Evolutionary conservation across 1,284 basidiomycete species (phyloP), one percentile per base, ranked within the genome.

Genomic region (Ustilago crameri): DNA sequence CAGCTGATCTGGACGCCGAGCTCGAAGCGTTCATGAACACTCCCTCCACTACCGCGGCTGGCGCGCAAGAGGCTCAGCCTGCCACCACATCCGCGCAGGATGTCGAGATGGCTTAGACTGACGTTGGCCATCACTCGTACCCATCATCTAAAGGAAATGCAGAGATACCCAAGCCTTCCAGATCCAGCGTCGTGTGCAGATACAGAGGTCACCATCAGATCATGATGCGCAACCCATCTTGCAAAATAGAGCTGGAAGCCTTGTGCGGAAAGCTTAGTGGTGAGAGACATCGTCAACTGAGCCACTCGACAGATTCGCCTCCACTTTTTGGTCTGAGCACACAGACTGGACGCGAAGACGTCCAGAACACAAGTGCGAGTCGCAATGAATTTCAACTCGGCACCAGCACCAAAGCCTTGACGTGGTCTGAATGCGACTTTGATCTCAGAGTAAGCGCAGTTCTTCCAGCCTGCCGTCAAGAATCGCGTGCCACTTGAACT

Each of bases 1-100:
- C 88, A 5, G 91, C 89, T 54, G 93, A 96, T 74, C 85, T 97
- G 56, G 95, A 97, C 84, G 90, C 89, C 80, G 93, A 97, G 85
- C 84, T 97, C 66, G 94, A 96, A 75, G 89, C 90, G 1, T 96
- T 95, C 84, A 93, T 95, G 92, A 81, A 77, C 37, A 43, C 67
- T 8, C 66, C 77, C 3, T 53, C 65, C 30, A 30, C 7, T 12
- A 24, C 24, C 35, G 9, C 49, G 0, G 9, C 44, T 34, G 15
- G 41, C n/a, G 12, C 49, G 5, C 20, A 27, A 32, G 23, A 24
- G 14, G 23, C 27, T 14, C 55, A 52, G 14, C 45, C 46, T 30
- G 7, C 30, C 23, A 20, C 34, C 26, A 32, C 45, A 37, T 18
- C 40, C 14, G 23, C 48, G 5, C 34, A 54, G n/a, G 63, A 72